Evolutionary conservation across 345 rosid species (phyloP).

Genomic region (Eucalyptus curtisii): DNA sequence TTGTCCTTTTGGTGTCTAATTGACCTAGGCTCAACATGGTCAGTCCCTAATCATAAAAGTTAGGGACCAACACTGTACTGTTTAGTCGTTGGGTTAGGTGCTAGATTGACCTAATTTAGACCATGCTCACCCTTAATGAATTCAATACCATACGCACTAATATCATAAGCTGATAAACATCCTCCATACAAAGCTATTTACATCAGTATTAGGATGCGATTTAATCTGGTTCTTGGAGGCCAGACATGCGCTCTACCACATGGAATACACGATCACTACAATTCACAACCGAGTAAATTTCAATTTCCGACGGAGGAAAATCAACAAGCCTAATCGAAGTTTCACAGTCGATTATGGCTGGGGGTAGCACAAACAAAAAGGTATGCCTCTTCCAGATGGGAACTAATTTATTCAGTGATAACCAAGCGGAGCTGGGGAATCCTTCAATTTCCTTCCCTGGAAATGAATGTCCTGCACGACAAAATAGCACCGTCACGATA

Average conservation of each 20-base stretch:
- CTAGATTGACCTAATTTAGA: no score
- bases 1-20: no score
- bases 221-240: neutral
- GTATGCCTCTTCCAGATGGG: neutral
- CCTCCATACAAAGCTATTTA: neutral
- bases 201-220: neutral
- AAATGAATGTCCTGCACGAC: conserved; percentile 52
- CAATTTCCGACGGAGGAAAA: neutral
- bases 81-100: no score
- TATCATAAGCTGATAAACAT: neutral
- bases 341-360: neutral
- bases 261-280: neutral
- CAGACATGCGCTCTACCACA: neutral
- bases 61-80: no score
- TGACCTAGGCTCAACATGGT: no score
- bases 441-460: conserved; percentile 58
- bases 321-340: neutral
- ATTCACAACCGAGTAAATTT: neutral
- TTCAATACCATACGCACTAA: neutral
- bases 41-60: no score
- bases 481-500: neutral
- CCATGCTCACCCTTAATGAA: no score
- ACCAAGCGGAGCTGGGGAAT: conserved; percentile 64
- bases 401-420: conserved; percentile 21
- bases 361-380: neutral